A percentile compares a stretch with the other conserved stretches of the same genome.
Conservation (phyloP, 345 rosid species). For the Rhodamnia argentea region DNA sequence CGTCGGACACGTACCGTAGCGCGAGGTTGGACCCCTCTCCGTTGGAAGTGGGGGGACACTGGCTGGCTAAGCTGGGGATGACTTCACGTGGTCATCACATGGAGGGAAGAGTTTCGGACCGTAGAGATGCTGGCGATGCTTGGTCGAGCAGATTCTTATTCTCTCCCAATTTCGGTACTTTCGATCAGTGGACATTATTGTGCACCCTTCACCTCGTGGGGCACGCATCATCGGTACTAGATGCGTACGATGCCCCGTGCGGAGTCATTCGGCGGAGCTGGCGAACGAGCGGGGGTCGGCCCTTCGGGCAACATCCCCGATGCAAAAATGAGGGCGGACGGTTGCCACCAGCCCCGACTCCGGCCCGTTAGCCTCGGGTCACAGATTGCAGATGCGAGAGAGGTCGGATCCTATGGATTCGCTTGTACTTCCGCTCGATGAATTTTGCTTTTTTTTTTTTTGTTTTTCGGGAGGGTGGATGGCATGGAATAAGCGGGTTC, state of each 20-base stretch:
- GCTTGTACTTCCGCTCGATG: too few relatives aligned
- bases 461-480: background rate
- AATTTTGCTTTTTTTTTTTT: rapidly evolving
- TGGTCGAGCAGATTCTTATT: background rate
- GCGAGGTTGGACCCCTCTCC: background rate
- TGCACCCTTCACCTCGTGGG: background rate
- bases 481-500: background rate
- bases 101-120: background rate
- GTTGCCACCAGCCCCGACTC: too few relatives aligned
- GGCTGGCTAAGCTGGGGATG: background rate
- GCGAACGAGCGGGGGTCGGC: too few relatives aligned
- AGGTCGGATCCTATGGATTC: background rate
- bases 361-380: too few relatives aligned
- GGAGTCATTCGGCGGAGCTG: background rate
- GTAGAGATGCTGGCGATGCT: background rate
- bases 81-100: background rate
- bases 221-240: background rate
- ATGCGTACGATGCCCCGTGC: background rate
- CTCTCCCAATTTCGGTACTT: background rate
- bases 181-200: background rate
- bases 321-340: background rate
- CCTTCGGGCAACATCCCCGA: background rate
- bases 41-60: background rate
- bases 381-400: too few relatives aligned
- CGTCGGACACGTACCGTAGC: background rate